A percentile compares a stretch with the other conserved stretches of the same genome.
These are phyloP conservation scores for Xylariaceae sp. DNA, from an alignment of 2,329 filamentous ascomycete genomes.

Conservation along the genomic window DNA sequence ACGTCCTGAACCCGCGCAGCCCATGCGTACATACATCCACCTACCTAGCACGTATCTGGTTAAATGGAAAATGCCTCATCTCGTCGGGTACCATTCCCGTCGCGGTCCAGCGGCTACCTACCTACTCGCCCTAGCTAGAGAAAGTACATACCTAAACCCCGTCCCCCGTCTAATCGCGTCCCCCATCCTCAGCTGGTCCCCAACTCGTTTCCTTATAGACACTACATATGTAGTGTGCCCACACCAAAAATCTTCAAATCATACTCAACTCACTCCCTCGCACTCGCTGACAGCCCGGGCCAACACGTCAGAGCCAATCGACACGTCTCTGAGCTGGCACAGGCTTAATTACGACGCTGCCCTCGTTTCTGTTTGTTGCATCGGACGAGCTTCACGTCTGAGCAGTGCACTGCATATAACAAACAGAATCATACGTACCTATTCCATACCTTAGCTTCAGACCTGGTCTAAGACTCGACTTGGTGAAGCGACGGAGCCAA, in stretches of 20 bases:
- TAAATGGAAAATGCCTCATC: background rate
- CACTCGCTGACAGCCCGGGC: background rate
- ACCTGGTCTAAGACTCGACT: no score
- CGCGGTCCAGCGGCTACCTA: background rate
- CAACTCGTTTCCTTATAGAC: no score
- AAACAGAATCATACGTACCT: no score
- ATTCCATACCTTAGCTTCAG: no score
- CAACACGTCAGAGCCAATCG: background rate
- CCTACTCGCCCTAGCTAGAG: background rate
- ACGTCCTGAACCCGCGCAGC: background rate
- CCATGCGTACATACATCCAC: no score
- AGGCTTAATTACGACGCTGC: background rate
- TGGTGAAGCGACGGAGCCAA: no score
- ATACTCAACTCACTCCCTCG: background rate
- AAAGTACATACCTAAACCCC: background rate
- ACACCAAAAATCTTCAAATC: background rate
- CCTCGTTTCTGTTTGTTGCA: no score
- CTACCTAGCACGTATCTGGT: background rate
- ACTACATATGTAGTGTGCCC: background rate
- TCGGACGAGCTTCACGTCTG: no score
- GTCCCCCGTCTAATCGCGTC: background rate
- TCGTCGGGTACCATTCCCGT: background rate
- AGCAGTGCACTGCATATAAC: no score
- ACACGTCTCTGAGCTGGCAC: constrained; percentile 1
- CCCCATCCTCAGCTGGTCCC: no score